Conservation (phyloP, 2,329 filamentous ascomycete species). For the Exophiala oligosperma region DNA sequence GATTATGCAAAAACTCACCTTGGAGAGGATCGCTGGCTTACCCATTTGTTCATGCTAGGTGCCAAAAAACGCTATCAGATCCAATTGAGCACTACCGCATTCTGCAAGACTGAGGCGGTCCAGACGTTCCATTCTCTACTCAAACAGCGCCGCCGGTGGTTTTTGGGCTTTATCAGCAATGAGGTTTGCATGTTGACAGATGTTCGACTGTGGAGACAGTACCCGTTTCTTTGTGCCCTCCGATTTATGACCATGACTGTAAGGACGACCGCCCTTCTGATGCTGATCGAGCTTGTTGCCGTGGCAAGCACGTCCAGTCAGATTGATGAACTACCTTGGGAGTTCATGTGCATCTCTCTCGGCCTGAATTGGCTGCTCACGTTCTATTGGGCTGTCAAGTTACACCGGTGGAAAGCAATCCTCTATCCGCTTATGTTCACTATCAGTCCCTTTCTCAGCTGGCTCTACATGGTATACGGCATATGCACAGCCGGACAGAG, state of each 20-base stretch:
- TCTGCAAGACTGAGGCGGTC: conserved; percentile 97
- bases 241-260: conserved; percentile 97
- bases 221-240: conserved; percentile 81
- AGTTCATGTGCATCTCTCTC: conserved; percentile 89
- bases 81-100: conserved; percentile 94
- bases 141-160: conserved; percentile 95
- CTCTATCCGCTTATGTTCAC: conserved; percentile 95
- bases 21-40: conserved; percentile 94
- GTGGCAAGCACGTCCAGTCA: conserved; percentile 80
- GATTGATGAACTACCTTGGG: conserved; percentile 77
- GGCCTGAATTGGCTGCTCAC: conserved; percentile 94
- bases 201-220: conserved; percentile 84
- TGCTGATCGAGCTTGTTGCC: conserved; percentile 90
- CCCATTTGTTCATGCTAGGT: conserved; percentile 98
- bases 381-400: conserved; percentile 88
- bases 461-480: conserved; percentile 96
- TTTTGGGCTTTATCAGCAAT: conserved; percentile 95
- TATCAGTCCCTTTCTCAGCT: conserved; percentile 95
- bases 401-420: conserved; percentile 90
- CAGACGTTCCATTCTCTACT: conserved; percentile 81
- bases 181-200: conserved; percentile 98
- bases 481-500: conserved; percentile 92
- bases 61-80: conserved; percentile 93
- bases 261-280: conserved; percentile 86
- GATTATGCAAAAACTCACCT: conserved; percentile 95